These are phyloP conservation scores for Candida mesenterica DNA, from an alignment of 1,139 yeast genomes.

Conservation along the genomic window DNA sequence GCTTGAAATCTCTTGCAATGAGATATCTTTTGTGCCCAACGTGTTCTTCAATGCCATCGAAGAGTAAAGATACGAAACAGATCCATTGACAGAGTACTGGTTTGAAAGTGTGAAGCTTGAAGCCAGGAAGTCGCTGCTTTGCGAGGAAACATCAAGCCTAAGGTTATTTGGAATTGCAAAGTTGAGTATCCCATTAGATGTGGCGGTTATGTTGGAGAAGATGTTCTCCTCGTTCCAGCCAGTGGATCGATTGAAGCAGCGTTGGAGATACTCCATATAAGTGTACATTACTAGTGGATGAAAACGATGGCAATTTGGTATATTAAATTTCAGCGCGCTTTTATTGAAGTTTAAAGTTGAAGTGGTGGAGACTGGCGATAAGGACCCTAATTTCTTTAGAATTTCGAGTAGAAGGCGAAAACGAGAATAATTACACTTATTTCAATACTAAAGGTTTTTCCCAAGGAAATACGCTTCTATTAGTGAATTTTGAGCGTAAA, in stretches of 20 bases:
- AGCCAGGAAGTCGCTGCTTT: constrained; percentile 68
- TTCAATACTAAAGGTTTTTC: too few species aligned
- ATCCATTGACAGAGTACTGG: constrained; percentile 70
- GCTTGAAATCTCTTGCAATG: constrained; percentile 58
- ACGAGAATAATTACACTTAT: too few species aligned
- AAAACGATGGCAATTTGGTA: background rate
- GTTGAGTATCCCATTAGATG: constrained; percentile 69
- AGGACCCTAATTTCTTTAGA: too few species aligned
- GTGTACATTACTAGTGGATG: constrained; percentile 51
- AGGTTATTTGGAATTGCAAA: constrained; percentile 73
- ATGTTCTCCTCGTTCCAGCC: constrained; percentile 78
- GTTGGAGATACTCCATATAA: constrained; percentile 81
- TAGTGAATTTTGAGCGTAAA: too few species aligned
- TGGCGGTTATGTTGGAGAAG: constrained; percentile 68
- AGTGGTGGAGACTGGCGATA: background rate
- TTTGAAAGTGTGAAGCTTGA: constrained; percentile 74
- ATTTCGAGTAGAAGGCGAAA: too few species aligned
- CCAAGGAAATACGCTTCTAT: too few species aligned
- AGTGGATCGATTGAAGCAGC: constrained; percentile 65
- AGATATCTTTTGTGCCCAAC: constrained; percentile 51
- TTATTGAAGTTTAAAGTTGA: too few species aligned
- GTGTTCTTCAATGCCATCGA: constrained; percentile 55
- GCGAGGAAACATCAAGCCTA: constrained; percentile 67
- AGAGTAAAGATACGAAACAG: constrained; percentile 78
- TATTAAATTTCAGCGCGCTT: too few species aligned